A percentile compares a stretch with the other conserved stretches of the same genome.
phyloP scores from a whole-genome alignment of 345 rosid genomes.

The Noccaea bulbosa region DNA sequence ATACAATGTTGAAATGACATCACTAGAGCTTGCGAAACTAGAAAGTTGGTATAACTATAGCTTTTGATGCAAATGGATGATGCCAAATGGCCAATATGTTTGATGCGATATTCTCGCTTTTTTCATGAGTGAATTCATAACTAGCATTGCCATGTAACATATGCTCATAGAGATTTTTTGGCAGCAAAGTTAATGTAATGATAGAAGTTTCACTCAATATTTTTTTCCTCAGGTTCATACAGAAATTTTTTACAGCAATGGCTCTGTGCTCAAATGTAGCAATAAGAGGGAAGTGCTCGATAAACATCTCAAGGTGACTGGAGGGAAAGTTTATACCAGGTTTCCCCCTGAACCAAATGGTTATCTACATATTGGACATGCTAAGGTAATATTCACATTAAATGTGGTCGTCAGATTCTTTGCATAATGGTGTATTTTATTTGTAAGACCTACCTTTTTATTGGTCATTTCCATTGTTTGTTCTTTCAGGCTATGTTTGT shows the following conservation, averaged over 20 bases:
- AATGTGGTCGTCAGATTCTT: constrained; percentile 9
- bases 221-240: constrained; percentile 70
- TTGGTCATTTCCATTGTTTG: constrained; percentile 18
- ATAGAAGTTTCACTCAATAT: background rate
- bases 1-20: constrained; percentile 3
- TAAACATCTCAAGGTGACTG: constrained; percentile 78
- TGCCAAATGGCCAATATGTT: constrained; percentile 11
- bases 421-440: constrained; percentile 1
- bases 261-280: constrained; percentile 79
- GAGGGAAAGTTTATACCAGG: constrained; percentile 78
- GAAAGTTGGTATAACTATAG: background rate
- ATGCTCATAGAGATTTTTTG: constrained; percentile 8
- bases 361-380: constrained; percentile 97
- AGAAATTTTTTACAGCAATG: constrained; percentile 76
- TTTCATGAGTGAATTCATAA: background rate
- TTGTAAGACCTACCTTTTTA: constrained; percentile 4
- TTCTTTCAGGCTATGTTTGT: constrained; percentile 89
- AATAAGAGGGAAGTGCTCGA: constrained; percentile 78
- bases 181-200: background rate
- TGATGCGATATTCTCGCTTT: constrained; percentile 7
- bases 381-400: constrained; percentile 62
- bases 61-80: constrained; percentile 17
- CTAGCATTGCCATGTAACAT: background rate
- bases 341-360: constrained; percentile 99
- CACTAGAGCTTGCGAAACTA: constrained; percentile 1